Evolutionary conservation across 2,329 filamentous ascomycete species (phyloP).

Genomic region (Pseudocercospora fijiensis): DNA sequence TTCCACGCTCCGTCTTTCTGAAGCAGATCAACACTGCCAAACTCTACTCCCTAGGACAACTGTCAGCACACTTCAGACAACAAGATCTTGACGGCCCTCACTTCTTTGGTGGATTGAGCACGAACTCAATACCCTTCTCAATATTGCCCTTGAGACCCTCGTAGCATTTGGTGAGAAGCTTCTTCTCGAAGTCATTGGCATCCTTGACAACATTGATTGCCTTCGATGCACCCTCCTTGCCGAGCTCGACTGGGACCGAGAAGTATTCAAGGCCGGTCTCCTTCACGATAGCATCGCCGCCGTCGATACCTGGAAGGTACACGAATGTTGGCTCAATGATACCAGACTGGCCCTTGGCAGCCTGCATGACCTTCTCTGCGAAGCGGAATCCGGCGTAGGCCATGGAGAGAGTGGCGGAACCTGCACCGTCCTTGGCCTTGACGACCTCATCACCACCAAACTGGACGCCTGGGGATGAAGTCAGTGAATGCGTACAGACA

Average conservation of each 20-base stretch:
- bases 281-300: slow-evolving; percentile 82
- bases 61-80: not conserved
- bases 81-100: slow-evolving; percentile 43
- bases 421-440: slow-evolving; percentile 88
- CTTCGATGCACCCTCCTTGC: slow-evolving; percentile 78
- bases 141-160: slow-evolving; percentile 89
- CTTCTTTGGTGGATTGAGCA: slow-evolving; percentile 84
- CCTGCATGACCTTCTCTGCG: slow-evolving; percentile 90
- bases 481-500: slow-evolving; percentile 16
- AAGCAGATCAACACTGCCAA: not conserved
- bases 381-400: slow-evolving; percentile 95
- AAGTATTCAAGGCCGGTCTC: slow-evolving; percentile 86
- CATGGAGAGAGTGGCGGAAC: slow-evolving; percentile 91
- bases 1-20: not conserved
- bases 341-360: slow-evolving; percentile 82
- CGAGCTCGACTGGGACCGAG: slow-evolving; percentile 92
- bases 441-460: slow-evolving; percentile 98
- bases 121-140: slow-evolving; percentile 86
- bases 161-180: slow-evolving; percentile 72
- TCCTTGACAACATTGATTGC: slow-evolving; percentile 73
- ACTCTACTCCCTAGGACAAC: not conserved
- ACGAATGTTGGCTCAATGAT: slow-evolving; percentile 94
- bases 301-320: slow-evolving; percentile 86
- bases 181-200: slow-evolving; percentile 85
- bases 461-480: slow-evolving; percentile 63